These are phyloP conservation scores for Lecanicillium sp. DNA, from an alignment of 2,329 filamentous ascomycete species.

Conservation along the genomic window DNA sequence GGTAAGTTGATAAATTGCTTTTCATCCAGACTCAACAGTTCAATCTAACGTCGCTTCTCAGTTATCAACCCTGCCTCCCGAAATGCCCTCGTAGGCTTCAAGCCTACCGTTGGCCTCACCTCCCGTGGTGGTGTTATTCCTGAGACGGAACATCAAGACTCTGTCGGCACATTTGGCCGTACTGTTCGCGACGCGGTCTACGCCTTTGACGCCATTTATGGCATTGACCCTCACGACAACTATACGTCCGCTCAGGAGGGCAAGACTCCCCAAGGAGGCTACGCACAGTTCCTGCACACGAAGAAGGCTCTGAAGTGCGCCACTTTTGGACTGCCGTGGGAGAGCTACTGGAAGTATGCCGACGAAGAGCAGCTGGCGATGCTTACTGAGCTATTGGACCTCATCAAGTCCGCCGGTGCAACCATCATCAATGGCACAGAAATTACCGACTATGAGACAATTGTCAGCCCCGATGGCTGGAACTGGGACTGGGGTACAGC, in stretches of 20 bases:
- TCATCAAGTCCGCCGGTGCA: conserved; percentile 54
- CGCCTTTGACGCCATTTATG: conserved; percentile 60
- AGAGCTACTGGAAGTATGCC: conserved; percentile 59
- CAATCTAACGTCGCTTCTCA: too few species aligned
- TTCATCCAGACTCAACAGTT: too few species aligned
- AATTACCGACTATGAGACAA: conserved; percentile 51
- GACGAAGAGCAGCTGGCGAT: conserved; percentile 44
- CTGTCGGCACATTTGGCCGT: conserved; percentile 57
- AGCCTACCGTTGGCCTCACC: conserved; percentile 66
- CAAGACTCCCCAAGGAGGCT: conserved; percentile 47
- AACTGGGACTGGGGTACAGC: conserved; percentile 61
- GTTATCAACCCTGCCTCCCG: conserved; percentile 65
- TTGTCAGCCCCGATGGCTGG: conserved; percentile 62
- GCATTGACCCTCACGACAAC: conserved; percentile 54
- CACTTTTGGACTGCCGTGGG: conserved; percentile 63
- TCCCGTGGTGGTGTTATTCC: conserved; percentile 58
- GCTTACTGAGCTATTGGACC: conserved; percentile 36
- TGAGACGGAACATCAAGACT: conserved; percentile 59
- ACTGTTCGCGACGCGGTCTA: conserved; percentile 62
- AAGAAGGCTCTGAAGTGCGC: conserved; percentile 49
- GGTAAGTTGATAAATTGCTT: too few species aligned
- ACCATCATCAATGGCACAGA: conserved; percentile 64
- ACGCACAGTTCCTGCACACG: conserved; percentile 45
- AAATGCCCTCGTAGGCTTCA: conserved; percentile 63
- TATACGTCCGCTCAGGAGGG: conserved; percentile 52